Base-by-base conservation (phyloP, 2,329 filamentous ascomycete species). In the Dendryphion nanum region DNA sequence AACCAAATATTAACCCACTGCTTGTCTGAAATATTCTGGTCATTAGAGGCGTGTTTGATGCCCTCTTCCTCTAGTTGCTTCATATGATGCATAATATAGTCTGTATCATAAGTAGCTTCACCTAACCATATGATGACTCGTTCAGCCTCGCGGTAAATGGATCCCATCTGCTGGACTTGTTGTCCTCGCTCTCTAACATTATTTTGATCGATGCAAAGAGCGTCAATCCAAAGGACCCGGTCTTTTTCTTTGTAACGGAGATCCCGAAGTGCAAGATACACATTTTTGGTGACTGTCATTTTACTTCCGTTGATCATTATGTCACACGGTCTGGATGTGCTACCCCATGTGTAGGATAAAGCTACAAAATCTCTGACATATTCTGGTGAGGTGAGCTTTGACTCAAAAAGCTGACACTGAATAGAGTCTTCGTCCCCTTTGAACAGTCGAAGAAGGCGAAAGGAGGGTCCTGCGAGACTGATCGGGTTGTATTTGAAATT, bases 51-150 rank as follows among this genome's bases (percentile, higher is more conserved):
- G 7, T 41, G 14, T 12, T 26, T 35, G 4, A 31, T 10, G 18
- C 37, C 23, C 18, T 40, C 20, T 30, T 42, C 13, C 24, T 42
- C 35, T 4, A 51, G 23, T 26, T 7, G 3, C 13, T 28, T 36
- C 14, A 49, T 37, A 17, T 17, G 36, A 10, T 28, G 15, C 19
- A 54, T 44, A 13, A 40, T 5, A 3, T 30, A 1, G 18, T 47
- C 26, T 12, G 45, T 50, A 2, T 45, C 20, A 4, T 18, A 18
- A 6, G 47, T 48, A 15, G 49, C 40, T 28, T 38, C 13, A 5
- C 59, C 59, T 17, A 63, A 34, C 58, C 57, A 63, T 15, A 59
- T 30, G 16, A 60, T 33, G 3, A 62, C 57, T 18, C 37, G 29
- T 10, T 45, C 16, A 3, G 61, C 58, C 17, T 43, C 18, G 10